Conservation (phyloP, 2,329 filamentous ascomycete species). For the Colletotrichum kahawae region DNA sequence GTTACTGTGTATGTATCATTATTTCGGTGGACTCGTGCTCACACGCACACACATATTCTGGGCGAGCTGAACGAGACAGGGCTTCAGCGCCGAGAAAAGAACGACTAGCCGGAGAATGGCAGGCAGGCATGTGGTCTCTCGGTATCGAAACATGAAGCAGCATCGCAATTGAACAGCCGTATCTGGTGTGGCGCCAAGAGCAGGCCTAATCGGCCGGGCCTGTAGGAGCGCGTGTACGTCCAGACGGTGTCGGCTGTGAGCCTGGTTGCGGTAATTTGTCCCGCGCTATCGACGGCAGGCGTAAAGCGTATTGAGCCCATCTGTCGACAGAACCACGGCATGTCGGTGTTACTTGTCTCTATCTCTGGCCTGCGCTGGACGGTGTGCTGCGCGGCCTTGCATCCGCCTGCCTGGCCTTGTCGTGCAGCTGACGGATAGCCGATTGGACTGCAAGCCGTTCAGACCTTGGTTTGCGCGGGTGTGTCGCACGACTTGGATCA, state of each 20-base stretch:
- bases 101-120: background rate
- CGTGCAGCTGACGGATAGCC: background rate
- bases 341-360: background rate
- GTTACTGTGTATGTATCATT: background rate
- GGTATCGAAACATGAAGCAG: background rate
- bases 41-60: background rate
- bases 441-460: background rate
- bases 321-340: background rate
- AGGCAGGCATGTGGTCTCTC: constrained; percentile 3
- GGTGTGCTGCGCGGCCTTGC: background rate
- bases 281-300: constrained; percentile 17
- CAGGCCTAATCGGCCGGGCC: background rate
- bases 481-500: constrained; percentile 14
- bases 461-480: background rate
- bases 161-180: background rate
- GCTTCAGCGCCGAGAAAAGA: background rate
- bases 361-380: background rate
- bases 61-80: background rate
- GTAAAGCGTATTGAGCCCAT: constrained; percentile 1
- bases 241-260: constrained; percentile 14
- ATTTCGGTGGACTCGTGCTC: background rate
- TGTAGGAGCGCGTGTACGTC: constrained; percentile 8
- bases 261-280: constrained; percentile 22
- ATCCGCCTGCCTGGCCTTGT: background rate
- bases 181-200: constrained; percentile 15